Percentiles rank a stretch among this genome's conserved stretches.
These are phyloP conservation scores for Dendrocalamus sinicus DNA, from an alignment of 176 grass and related monocot species.

Conservation along the genomic window DNA sequence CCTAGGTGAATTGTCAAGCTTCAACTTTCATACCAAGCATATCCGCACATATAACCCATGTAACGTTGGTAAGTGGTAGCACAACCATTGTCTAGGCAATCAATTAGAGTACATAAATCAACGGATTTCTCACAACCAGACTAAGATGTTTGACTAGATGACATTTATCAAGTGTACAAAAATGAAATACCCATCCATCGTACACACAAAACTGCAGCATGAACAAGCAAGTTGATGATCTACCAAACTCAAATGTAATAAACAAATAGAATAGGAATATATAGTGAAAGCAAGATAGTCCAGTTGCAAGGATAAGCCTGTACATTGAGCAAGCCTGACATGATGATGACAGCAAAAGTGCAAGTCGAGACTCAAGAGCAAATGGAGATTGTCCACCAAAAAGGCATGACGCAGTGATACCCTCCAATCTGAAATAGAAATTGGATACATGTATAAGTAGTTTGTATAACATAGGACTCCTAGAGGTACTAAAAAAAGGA, in stretches of 20 bases:
- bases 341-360: constrained; percentile 45
- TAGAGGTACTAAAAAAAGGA: neutral
- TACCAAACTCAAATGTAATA: constrained; percentile 3
- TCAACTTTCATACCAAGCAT: constrained; percentile 31
- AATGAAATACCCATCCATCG: neutral
- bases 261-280: constrained; percentile 5
- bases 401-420: constrained; percentile 37
- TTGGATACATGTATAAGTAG: constrained; percentile 29
- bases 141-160: neutral
- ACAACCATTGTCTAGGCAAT: neutral
- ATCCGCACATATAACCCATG: neutral
- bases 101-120: constrained; percentile 9
- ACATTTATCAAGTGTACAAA: constrained; percentile 1
- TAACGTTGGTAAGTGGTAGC: neutral
- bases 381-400: constrained; percentile 55
- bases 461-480: neutral
- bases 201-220: neutral
- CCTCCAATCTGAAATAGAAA: constrained; percentile 57
- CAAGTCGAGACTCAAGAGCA: constrained; percentile 43
- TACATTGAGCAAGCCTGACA: constrained; percentile 91
- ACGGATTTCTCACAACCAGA: neutral
- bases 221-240: constrained; percentile 8
- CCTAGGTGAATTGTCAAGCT: neutral
- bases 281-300: constrained; percentile 20
- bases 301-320: constrained; percentile 4